These are phyloP conservation scores for Selaginella moellendorffii DNA, from an alignment of 75 land plant species.

Conservation along the genomic window DNA sequence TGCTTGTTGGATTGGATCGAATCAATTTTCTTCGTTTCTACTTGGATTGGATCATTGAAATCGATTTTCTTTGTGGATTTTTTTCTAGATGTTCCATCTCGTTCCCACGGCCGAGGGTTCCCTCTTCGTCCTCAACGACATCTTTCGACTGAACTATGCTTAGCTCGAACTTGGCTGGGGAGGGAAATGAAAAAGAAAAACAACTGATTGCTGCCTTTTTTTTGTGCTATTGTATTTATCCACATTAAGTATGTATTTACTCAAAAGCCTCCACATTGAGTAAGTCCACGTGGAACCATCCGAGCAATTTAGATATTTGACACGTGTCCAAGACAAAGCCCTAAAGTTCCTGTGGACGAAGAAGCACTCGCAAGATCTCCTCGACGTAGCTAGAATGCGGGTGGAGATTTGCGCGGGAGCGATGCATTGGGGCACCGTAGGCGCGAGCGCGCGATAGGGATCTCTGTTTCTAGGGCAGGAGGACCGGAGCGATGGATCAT, in stretches of 20 bases:
- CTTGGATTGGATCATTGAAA: too few species aligned
- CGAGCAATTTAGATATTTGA: not conserved
- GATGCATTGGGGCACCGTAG: not conserved
- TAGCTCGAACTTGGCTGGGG: slow-evolving; percentile 63
- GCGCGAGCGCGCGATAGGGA: not conserved
- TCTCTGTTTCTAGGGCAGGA: not conserved
- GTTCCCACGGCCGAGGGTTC: slow-evolving; percentile 54
- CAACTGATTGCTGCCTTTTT: too few species aligned
- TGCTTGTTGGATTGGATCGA: too few species aligned
- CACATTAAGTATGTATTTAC: too few species aligned
- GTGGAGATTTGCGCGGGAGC: too few species aligned
- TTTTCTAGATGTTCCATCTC: slow-evolving; percentile 65
- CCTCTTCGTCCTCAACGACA: slow-evolving; percentile 50
- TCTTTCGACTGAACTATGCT: slow-evolving; percentile 78
- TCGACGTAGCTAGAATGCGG: too few species aligned
- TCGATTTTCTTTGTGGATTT: not conserved
- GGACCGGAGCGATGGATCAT: not conserved
- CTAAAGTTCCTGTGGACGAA: too few species aligned
- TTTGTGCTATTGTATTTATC: too few species aligned
- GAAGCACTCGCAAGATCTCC: too few species aligned
- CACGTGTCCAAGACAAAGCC: too few species aligned
- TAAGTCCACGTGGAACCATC: not conserved
- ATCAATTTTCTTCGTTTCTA: too few species aligned
- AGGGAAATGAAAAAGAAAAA: too few species aligned
- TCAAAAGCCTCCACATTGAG: not conserved